phyloP scores from a whole-genome alignment of 1,284 basidiomycete genomes.

The Tremellales sp. region DNA sequence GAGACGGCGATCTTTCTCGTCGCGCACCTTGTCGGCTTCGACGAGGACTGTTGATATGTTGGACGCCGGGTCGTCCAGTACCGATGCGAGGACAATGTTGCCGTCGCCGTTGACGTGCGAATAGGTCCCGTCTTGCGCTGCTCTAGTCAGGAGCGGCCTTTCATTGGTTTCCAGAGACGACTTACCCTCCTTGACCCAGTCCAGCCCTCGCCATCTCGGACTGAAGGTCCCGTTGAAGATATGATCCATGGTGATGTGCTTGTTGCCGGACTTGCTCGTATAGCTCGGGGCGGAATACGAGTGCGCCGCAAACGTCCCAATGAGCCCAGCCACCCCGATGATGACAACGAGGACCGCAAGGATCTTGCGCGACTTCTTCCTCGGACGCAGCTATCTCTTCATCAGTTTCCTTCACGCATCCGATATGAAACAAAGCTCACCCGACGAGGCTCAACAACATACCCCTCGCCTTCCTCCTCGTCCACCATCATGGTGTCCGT shows the following conservation, averaged over 20 bases:
- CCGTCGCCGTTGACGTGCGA: constrained; percentile 58
- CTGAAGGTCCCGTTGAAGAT: constrained; percentile 83
- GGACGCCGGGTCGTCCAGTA: constrained; percentile 61
- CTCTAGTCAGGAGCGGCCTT: constrained; percentile 3
- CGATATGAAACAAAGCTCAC: constrained; percentile 13
- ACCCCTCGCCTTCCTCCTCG: constrained; percentile 29
- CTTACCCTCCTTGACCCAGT: constrained; percentile 85
- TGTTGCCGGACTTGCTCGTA: constrained; percentile 53
- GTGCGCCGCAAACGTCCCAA: constrained; percentile 42
- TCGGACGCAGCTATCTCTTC: constrained; percentile 27
- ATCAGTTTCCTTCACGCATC: not conserved
- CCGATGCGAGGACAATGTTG: constrained; percentile 69
- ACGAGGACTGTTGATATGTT: constrained; percentile 35
- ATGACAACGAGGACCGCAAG: constrained; percentile 40
- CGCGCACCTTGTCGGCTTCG: constrained; percentile 27
- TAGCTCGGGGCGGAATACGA: constrained; percentile 41
- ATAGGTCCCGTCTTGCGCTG: constrained; percentile 87
- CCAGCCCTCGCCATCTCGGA: constrained; percentile 52
- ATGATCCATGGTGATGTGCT: constrained; percentile 77
- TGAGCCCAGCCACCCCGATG: constrained; percentile 30
- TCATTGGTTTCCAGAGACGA: too few species aligned
- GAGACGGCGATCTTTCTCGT: constrained; percentile 54
- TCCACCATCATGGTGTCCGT: constrained; percentile 36
- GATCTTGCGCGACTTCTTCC: constrained; percentile 39
- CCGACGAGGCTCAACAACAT: constrained; percentile 27